Conservation (phyloP, 2,329 filamentous ascomycete genomes). For the Teratosphaeria nubilosa region DNA sequence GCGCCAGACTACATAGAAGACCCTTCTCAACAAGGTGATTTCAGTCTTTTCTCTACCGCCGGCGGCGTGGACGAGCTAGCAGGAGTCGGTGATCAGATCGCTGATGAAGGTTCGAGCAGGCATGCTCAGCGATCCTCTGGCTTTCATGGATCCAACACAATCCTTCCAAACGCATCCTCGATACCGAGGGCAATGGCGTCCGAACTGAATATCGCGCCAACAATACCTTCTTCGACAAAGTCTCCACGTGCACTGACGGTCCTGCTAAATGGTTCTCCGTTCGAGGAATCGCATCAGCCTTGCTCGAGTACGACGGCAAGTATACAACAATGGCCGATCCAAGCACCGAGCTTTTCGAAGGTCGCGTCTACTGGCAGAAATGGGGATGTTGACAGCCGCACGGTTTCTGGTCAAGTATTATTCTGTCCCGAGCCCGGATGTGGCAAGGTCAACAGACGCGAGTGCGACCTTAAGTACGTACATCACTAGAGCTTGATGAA, state of each 20-base stretch:
- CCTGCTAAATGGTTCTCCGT: neutral
- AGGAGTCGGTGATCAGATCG: constrained; percentile 4
- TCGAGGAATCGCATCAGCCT: neutral
- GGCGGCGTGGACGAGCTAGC: constrained; percentile 1
- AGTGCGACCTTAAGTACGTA: constrained; percentile 32
- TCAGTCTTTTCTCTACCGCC: neutral
- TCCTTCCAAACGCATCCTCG: neutral
- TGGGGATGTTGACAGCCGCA: neutral
- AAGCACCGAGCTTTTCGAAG: neutral
- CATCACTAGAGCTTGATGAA: neutral
- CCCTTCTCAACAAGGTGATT: constrained; percentile 5
- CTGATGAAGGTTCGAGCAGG: constrained; percentile 3
- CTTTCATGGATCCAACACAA: constrained; percentile 2
- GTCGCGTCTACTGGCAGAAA: neutral
- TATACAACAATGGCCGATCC: neutral
- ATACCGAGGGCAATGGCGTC: neutral
- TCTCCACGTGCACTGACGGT: neutral
- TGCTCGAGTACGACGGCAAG: neutral
- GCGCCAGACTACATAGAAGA: neutral
- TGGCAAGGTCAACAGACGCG: constrained; percentile 16
- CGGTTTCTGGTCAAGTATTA: neutral
- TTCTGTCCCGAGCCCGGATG: constrained; percentile 6
- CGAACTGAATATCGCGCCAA: neutral
- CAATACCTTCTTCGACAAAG: neutral
- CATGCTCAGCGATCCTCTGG: constrained; percentile 1